A percentile compares a stretch with the other conserved stretches of the same genome.
These are phyloP conservation scores for Dalbergia cochinchinensis DNA, from an alignment of 306 rosid species.

Conservation along the genomic window DNA sequence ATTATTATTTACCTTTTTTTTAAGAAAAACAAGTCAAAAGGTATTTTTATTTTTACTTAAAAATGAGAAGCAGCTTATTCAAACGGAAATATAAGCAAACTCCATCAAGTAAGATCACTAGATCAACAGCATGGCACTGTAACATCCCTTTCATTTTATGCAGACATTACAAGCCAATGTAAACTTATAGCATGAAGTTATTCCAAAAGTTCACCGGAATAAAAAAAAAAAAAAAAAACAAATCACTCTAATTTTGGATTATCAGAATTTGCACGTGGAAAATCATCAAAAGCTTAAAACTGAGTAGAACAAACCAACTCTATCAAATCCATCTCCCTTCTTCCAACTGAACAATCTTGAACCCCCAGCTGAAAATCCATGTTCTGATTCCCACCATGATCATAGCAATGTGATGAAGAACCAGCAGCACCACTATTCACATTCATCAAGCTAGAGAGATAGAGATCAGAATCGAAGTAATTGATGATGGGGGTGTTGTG, in stretches of 20 bases:
- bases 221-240: no score
- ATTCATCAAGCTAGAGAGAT: slow-evolving; percentile 64
- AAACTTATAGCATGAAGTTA: no score
- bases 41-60: no score
- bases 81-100: no score
- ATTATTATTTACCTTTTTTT: no score
- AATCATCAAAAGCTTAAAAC: background rate
- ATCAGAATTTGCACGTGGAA: background rate
- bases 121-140: no score
- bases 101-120: no score
- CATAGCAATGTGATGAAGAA: slow-evolving; percentile 41
- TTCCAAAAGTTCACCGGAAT: background rate
- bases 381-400: slow-evolving; percentile 39
- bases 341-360: slow-evolving; percentile 38
- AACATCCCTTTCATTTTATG: no score
- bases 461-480: slow-evolving; percentile 59
- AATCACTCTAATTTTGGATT: background rate
- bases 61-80: no score
- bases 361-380: slow-evolving; percentile 41
- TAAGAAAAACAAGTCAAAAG: no score
- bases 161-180: no score
- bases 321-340: slow-evolving; percentile 71
- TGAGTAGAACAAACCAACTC: slow-evolving; percentile 62
- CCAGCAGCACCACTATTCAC: slow-evolving; percentile 39
- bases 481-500: background rate